Evolutionary conservation across 495 filamentous ascomycete species (phyloP), one percentile per base, ranked within the genome.

Genomic region (Trichodelitschia bisporula): DNA sequence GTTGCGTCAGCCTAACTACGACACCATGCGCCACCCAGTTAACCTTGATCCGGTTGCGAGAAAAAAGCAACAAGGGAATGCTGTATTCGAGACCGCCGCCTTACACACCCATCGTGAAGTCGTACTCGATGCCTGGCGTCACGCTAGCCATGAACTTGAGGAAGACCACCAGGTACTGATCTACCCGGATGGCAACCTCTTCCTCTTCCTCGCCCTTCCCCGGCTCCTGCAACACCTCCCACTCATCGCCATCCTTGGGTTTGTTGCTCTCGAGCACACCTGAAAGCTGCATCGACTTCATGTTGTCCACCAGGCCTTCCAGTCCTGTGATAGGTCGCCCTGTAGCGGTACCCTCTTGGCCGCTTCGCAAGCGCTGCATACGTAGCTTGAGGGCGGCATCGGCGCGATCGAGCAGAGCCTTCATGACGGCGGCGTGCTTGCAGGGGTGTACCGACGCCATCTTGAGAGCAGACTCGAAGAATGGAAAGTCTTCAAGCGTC

Each of bases 131-230:
- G 10, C 80, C 80, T 4, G 86, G 86, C 15, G 84, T 93, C 16
- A 97, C 84, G 36, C 76, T 83, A 9, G 86, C 82, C 62, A 95
- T 89, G 50, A 97, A 95, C 68, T 97, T 97, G 39, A 97, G 56
- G 48, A 97, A 97, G 2, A 97, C 89, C 15, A 97, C 78, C 38
- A 97, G 53, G 46, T 97, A 97, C 56, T 97, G 86, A 50, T 99
- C 89, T 26, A 93, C 89, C 11, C 89, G 62, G 36, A 91, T 93
- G 1, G 83, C 83, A 18, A 77, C 71, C 47, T 86, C 77, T 29
- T 82, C 72, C 30, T 86, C 77, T 28, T 67, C 59, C n/a, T n/a
- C n/a, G n/a, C n/a, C n/a, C n/a, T n/a, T n/a, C 23, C 57, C 57
- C 18, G 64, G 64, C 36, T 66, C 54, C 29, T 59, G 44, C 12